Base-by-base conservation (phyloP, 345 rosid species). In the Eutrema heterophyllum region DNA sequence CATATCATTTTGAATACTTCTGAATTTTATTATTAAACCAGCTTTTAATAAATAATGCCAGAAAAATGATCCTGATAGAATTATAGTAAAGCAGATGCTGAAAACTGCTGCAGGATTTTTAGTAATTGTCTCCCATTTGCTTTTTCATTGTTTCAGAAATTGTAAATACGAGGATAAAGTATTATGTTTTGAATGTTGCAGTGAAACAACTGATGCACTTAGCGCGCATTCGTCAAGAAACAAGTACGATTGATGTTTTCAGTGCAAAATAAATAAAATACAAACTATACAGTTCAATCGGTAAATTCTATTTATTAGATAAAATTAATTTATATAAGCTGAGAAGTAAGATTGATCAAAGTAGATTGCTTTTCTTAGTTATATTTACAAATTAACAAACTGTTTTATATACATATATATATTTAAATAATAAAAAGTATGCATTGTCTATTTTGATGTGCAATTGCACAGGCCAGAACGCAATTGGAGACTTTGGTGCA, bases 51-150 rank as follows among this genome's bases (percentile, higher is more conserved):
- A 38, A 64, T 4, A 55, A 18, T 35, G 29, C 29, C 9, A 43
- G 53, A 36, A 43, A 73, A 36, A 27, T 27, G 10, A 49, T 30
- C 33, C 0, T 43, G 35, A 41, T 50, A 75, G 50, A 53, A 62
- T 11, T 61, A 24, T 67, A 0, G 14, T 36, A 69, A 61, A 62
- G 11, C 46, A 21, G 36, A 70, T 45, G 67, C 46, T 60, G 79
- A 35, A 61, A 67, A 75, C 43, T 48, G 78, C 54, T 39, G 67
- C 78, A 74, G 67, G 78, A 61, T 75, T 75, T 33, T 67, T 53
- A 41, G 63, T 24, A 75, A 67, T 21, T 51, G 79, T 60, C 40
- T 75, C 68, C 73, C 56, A 59, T 67, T 18, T 50, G 61, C 71
- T 64, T 73, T 44, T 7, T 39, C 36, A 43, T 30, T 43, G 36